Conservation (phyloP, 2,329 filamentous ascomycete species). For the Penicillium sp. region DNA sequence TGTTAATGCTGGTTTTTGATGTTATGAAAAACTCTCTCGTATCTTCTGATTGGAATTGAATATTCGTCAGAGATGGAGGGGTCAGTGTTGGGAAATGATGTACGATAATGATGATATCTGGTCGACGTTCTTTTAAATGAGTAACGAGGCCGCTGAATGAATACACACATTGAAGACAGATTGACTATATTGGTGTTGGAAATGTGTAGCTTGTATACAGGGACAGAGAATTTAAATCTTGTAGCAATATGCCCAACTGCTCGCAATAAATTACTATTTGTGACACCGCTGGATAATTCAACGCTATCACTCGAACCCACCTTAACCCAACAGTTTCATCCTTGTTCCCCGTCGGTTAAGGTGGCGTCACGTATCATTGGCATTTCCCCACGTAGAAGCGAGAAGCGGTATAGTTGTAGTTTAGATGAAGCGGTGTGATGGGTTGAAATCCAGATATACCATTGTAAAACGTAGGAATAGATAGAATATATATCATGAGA, state of each 20-base stretch:
- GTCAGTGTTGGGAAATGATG: conserved; percentile 70
- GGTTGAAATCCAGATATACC: not conserved
- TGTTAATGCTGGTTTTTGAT: conserved; percentile 4
- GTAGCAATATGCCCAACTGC: not conserved
- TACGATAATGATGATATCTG: conserved; percentile 58
- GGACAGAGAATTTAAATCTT: not conserved
- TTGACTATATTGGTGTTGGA: not conserved
- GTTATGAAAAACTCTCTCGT: conserved; percentile 6
- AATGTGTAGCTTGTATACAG: not conserved
- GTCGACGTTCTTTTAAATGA: conserved; percentile 12
- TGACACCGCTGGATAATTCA: not conserved
- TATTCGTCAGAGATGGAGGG: not conserved
- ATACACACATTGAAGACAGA: not conserved
- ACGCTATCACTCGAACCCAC: not conserved
- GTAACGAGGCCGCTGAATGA: conserved; percentile 2
- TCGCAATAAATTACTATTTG: not conserved
- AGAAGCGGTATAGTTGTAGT: not conserved
- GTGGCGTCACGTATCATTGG: not conserved
- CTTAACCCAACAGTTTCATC: too few relatives aligned
- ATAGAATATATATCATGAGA: not conserved
- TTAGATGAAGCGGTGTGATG: not conserved
- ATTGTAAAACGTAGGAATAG: not conserved
- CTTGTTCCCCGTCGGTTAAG: not conserved
- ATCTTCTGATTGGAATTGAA: conserved; percentile 9
- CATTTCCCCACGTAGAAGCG: not conserved